Conservation (phyloP, 768 basidiomycete genomes). For the Candolleomyces efflorescens region DNA sequence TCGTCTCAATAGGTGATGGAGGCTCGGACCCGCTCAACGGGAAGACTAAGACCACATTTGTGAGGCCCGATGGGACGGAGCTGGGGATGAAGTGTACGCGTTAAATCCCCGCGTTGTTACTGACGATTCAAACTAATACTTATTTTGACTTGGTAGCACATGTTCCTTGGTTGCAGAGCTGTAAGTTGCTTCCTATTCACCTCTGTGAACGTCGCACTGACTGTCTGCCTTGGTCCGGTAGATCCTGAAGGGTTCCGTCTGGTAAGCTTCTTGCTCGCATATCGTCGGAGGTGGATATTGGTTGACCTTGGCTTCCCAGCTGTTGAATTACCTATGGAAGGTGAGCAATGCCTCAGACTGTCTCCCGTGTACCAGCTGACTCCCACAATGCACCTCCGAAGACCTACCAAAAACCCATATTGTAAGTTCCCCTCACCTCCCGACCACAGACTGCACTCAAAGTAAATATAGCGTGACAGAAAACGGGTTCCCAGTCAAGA, state of each 20-base stretch:
- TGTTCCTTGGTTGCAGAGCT: constrained; percentile 59
- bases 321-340: constrained; percentile 67
- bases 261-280: constrained; percentile 23
- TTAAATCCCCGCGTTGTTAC: neutral
- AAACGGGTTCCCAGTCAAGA: constrained; percentile 65
- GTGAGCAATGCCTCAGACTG: constrained; percentile 22
- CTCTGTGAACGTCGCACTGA: no score
- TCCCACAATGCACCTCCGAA: constrained; percentile 14
- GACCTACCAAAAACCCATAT: constrained; percentile 47
- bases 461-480: constrained; percentile 49
- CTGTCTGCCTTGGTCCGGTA: no score
- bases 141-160: constrained; percentile 34
- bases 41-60: constrained; percentile 48
- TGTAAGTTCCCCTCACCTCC: constrained; percentile 30
- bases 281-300: neutral
- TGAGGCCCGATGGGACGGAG: constrained; percentile 50
- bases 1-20: constrained; percentile 39
- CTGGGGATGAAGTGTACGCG: constrained; percentile 52
- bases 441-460: neutral
- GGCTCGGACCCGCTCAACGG: constrained; percentile 56
- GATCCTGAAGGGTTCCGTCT: constrained; percentile 60
- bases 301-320: constrained; percentile 18
- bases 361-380: neutral
- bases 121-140: neutral
- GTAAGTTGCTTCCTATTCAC: constrained; percentile 7